These are phyloP conservation scores for Fusarium nanum DNA, from an alignment of 2,329 filamentous ascomycete species.

Conservation along the genomic window DNA sequence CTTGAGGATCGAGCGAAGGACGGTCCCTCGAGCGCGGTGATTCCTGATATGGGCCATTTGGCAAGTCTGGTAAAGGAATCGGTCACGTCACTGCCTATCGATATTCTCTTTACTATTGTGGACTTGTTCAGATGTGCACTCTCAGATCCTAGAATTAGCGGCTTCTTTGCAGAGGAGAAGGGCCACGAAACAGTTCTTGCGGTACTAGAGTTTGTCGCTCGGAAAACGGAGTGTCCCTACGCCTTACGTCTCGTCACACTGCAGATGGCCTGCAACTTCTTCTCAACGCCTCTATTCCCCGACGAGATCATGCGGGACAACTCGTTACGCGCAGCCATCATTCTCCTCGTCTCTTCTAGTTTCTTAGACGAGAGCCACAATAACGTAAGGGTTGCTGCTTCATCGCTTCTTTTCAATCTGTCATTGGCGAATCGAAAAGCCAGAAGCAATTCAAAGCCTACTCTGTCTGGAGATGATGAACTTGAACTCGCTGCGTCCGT, in stretches of 20 bases:
- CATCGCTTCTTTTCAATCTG: slow-evolving; percentile 87
- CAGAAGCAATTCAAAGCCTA: slow-evolving; percentile 67
- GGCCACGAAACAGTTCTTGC: slow-evolving; percentile 71
- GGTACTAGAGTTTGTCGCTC: slow-evolving; percentile 70
- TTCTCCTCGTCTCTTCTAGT: slow-evolving; percentile 78
- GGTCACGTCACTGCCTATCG: slow-evolving; percentile 67
- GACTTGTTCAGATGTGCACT: slow-evolving; percentile 85
- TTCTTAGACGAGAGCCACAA: slow-evolving; percentile 81
- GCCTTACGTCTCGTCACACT: slow-evolving; percentile 84
- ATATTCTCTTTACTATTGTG: slow-evolving; percentile 81
- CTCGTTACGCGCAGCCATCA: slow-evolving; percentile 67
- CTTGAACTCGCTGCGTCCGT: slow-evolving; percentile 85
- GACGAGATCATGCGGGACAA: slow-evolving; percentile 68
- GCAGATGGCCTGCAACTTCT: slow-evolving; percentile 87
- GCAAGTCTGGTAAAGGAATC: slow-evolving; percentile 69
- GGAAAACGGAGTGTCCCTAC: slow-evolving; percentile 74
- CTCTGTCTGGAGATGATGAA: slow-evolving; percentile 75
- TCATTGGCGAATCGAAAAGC: slow-evolving; percentile 75
- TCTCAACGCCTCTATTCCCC: slow-evolving; percentile 78
- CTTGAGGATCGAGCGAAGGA: slow-evolving; percentile 70
- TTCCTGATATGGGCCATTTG: slow-evolving; percentile 78
- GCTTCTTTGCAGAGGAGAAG: slow-evolving; percentile 83
- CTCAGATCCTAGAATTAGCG: slow-evolving; percentile 80
- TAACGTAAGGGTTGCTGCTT: slow-evolving; percentile 82
- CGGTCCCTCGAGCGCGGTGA: slow-evolving; percentile 71